Evolutionary conservation across 2,329 filamentous ascomycete genomes (phyloP), one percentile per base, ranked within the genome.

Genomic region (Monosporascus cannonballus): DNA sequence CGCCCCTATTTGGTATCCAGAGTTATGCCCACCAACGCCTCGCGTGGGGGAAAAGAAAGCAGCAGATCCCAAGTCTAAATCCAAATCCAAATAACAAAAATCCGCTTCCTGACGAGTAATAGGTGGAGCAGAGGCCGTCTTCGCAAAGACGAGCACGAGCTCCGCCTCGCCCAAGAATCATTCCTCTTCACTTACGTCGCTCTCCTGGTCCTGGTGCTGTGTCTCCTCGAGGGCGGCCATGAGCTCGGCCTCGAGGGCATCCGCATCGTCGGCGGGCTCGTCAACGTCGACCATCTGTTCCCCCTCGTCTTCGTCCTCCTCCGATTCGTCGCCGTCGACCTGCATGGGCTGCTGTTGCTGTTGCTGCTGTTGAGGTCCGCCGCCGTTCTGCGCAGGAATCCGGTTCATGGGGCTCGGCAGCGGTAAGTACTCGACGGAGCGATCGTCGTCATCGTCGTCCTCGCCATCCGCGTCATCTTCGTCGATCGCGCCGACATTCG

Each of bases 381-480:
- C 60, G 61, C 58, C 44, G 60, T 48, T 58, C 54, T 51, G 64
- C 41, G 61, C 51, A 49, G 61, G 59, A 51, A 62, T 60, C 49
- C 69, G 64, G 58, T 76, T 77, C 42, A 79, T 74, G 1, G 79
- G 79, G 55, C 79, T 82, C 4, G 78, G 78, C 30, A 83, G 65
- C 63, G 77, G 77, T 52, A 82, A 77, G 55, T 68, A 64, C 52
- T 71, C 72, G 25, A 69, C 64, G 48, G 67, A 66, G 47, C 63
- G 59, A 34, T 69, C 66, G 27, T 71, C 63, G 25, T 62, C 57
- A 4, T 72, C 75, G 20, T 72, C 66, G 49, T 76, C 75, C n/a
- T 75, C 72, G 27, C 78, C 75, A 63, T 77, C 75, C 15, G 67
- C 72, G n/a, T 71, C 72, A 42, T 68, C 64, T 24, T 64, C 72